A percentile compares a stretch with the other conserved stretches of the same genome.
Conservation (phyloP, 306 rosid species). For the Argentina anserina region DNA sequence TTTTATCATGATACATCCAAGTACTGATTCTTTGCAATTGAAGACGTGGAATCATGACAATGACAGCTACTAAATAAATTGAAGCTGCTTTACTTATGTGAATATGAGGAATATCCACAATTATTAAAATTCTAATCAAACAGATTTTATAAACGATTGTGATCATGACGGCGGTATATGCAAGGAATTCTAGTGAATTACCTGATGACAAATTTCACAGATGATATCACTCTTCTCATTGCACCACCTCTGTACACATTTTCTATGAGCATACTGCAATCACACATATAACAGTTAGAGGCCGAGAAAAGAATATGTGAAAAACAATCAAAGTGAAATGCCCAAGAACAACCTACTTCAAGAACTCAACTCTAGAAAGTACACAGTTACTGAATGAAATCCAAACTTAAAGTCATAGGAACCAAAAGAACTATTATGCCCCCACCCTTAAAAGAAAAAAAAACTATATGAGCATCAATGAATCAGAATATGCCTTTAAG, state of each 20-base stretch:
- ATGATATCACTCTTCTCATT: conserved; percentile 61
- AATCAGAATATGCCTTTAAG: conserved; percentile 36
- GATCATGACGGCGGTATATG: background rate
- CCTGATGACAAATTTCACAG: conserved; percentile 70
- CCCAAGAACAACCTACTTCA: background rate
- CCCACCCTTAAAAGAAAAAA: background rate
- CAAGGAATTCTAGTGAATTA: conserved; percentile 17
- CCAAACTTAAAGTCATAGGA: background rate
- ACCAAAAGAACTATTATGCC: background rate
- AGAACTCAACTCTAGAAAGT: background rate
- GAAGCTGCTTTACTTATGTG: conserved; percentile 10
- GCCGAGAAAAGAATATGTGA: background rate
- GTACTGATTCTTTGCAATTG: background rate
- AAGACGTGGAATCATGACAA: background rate
- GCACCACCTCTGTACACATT: conserved; percentile 68
- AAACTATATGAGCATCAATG: background rate
- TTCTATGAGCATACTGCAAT: conserved; percentile 59
- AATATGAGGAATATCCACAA: background rate
- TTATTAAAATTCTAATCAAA: background rate
- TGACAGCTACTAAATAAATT: conserved; percentile 2
- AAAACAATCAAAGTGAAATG: too few relatives aligned
- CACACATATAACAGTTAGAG: background rate
- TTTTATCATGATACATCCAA: background rate
- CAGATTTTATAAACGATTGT: background rate
- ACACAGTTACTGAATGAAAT: background rate